Base-by-base conservation (phyloP, 108 stramenopile genomes). In the Asterionellopsis glacialis region DNA sequence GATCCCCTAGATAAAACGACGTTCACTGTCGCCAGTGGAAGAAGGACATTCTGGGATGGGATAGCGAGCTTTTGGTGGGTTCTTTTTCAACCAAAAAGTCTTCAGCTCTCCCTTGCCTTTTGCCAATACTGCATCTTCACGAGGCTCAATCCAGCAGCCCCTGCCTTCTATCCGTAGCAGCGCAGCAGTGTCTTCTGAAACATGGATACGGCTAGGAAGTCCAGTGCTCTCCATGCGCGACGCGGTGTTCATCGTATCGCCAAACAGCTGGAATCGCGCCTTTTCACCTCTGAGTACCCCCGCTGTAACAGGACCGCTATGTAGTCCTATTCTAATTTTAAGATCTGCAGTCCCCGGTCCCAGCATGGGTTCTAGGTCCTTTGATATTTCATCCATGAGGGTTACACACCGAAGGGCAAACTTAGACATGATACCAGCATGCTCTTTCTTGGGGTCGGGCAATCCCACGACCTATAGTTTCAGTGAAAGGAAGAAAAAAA, bases 181-280 rank as follows among this genome's bases (percentile, higher is more conserved):
- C 12, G 66, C 60, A 51, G 74, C 74, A 15, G 76, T 77, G 21
- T 72, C 73, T 39, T 64, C 18, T 23, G 68, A 70, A 5, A 70
- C n/a, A 40, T 81, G 80, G n/a, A 81, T 70, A 14, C 11, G 51
- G 23, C 54, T 53, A 11, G 68, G 63, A 41, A 53, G 27, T 3
- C 80, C 73, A 9, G 59, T 61, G 26, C 45, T 47, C 45, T 61
- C 59, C 45, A 61, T 45, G 5, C 80, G 42, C 12, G 59, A 51
- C 11, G 70, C 64, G 10, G 68, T 70, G 41, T 81, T 81, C 54
- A 81, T 69, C 1, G 81, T 73, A 22, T 82, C 81, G 0, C 81
- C 81, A 57, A 82, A 82, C n/a, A 82, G 39, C 13, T 82, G 69
- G 43, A 82, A 79, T 22, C 80, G 48, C 16, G 75, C 41, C 22